These are phyloP conservation scores for Candida taoyuanica DNA, from an alignment of 805 yeast genomes.

Conservation along the genomic window DNA sequence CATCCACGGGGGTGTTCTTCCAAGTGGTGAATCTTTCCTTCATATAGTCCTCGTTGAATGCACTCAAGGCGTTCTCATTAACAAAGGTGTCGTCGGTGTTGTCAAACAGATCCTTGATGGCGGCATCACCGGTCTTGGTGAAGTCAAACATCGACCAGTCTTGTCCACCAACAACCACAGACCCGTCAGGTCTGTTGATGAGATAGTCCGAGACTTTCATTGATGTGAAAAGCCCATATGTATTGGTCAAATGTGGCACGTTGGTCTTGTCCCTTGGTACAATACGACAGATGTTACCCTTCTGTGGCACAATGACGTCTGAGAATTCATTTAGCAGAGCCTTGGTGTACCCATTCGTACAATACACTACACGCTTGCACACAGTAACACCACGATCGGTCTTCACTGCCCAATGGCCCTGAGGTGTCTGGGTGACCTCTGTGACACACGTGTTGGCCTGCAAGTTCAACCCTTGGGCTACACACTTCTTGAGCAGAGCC, in stretches of 20 bases:
- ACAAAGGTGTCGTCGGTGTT: conserved; percentile 33
- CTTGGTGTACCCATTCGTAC: conserved; percentile 34
- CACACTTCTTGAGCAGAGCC: conserved; percentile 28
- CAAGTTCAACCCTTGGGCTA: conserved; percentile 34
- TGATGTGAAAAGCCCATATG: conserved; percentile 29
- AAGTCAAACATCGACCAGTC: conserved; percentile 10
- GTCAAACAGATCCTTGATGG: conserved; percentile 25
- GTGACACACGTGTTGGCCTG: conserved; percentile 40
- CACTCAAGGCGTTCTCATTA: conserved; percentile 22
- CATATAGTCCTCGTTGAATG: conserved; percentile 29
- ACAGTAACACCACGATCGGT: conserved; percentile 30
- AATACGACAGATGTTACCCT: conserved; percentile 31
- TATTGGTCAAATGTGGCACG: conserved; percentile 34
- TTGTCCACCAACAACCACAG: conserved; percentile 34
- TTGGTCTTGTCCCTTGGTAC: conserved; percentile 19
- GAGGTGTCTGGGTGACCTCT: conserved; percentile 20
- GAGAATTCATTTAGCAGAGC: conserved; percentile 28
- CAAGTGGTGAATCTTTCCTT: conserved; percentile 30
- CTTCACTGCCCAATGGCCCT: conserved; percentile 31
- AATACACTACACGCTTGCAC: conserved; percentile 31
- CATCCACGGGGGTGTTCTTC: conserved; percentile 26
- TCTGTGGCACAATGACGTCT: conserved; percentile 32
- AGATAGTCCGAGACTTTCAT: conserved; percentile 31
- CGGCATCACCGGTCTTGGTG: conserved; percentile 7
- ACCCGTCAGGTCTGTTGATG: conserved; percentile 37